Base-by-base conservation (phyloP, 2,329 filamentous ascomycete species). In the Trichoderma lentiforme region DNA sequence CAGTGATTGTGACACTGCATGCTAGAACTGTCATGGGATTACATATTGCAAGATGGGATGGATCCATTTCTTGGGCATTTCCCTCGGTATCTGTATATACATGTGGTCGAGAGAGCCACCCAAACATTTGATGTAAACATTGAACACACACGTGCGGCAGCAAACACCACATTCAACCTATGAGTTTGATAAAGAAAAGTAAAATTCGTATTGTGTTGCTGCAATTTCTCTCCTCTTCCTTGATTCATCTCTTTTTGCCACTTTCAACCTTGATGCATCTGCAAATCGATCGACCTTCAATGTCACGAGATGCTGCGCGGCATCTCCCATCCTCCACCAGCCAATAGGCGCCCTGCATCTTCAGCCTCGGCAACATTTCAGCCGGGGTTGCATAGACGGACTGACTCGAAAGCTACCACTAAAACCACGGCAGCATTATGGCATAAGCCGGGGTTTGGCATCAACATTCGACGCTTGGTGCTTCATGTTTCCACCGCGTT, bases 351-450 rank as follows among this genome's bases (percentile, higher is more conserved):
- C 36, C 21, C 65, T 43, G 34, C 65, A 69, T 26, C 21, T 60
- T 63, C 58, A 71, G 69, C 69, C 69, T 71, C 69, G 69, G 69
- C 69, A 71, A 64, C 15, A 56, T 57, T 63, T 43, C 36, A 32
- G 32, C 60, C 69, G 67, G 58, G 58, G 58, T 60, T 43, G 67
- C 67, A 63, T 32, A 60, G 58, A 36, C 58, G 61, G 66, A 62
- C 36, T 61, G 66, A 61, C 66, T 61, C 66, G 66, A 70, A 68
- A 68, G 65, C 65, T 47, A 34, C 65, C 53, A 60, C 18, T 68
- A 43, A 58, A 68, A 30, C 64, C 64, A 43, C 63, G 43, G 63
- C 24, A 34, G 24, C 30, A 36, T 56, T 30, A 66, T 60, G 21
- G 53, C 65, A 58, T 68, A 68, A 68, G 65, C 65, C 65, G 65